phyloP scores from a whole-genome alignment of 495 filamentous ascomycete species.

The Neurospora tetraspora region DNA sequence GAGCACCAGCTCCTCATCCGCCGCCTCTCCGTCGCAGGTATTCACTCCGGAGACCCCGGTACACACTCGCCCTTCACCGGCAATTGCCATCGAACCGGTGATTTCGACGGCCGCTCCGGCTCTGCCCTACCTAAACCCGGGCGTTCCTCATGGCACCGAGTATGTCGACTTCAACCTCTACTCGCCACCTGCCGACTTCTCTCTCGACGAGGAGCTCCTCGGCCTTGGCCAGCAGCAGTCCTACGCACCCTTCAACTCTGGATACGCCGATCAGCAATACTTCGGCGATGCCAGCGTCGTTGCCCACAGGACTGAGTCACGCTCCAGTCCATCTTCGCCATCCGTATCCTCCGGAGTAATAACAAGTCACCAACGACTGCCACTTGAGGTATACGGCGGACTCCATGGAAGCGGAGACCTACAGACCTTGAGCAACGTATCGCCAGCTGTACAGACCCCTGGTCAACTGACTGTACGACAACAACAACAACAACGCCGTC shows the following conservation, averaged over 20 bases:
- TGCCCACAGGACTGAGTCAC: conserved; percentile 4
- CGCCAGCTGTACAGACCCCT: not conserved
- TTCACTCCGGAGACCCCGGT: conserved; percentile 23
- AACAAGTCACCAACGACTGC: not conserved
- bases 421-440: not conserved
- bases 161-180: conserved; percentile 44
- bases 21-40: conserved; percentile 27
- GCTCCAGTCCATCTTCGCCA: conserved; percentile 5
- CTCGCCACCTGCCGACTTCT: conserved; percentile 33
- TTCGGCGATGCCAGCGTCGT: conserved; percentile 1
- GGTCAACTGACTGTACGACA: not conserved
- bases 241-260: not conserved
- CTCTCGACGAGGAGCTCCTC: conserved; percentile 31
- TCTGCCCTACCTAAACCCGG: conserved; percentile 34
- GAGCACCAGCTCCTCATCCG: conserved; percentile 20
- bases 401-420: not conserved
- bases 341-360: not conserved
- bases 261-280: not conserved
- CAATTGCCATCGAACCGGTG: conserved; percentile 5
- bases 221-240: conserved; percentile 7
- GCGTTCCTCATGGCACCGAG: conserved; percentile 28
- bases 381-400: not conserved
- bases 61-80: conserved; percentile 8
- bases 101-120: conserved; percentile 13
- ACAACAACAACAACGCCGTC: not conserved